These are phyloP conservation scores for Saccharomycopsis malanga DNA, from an alignment of 805 yeast genomes.

Conservation along the genomic window DNA sequence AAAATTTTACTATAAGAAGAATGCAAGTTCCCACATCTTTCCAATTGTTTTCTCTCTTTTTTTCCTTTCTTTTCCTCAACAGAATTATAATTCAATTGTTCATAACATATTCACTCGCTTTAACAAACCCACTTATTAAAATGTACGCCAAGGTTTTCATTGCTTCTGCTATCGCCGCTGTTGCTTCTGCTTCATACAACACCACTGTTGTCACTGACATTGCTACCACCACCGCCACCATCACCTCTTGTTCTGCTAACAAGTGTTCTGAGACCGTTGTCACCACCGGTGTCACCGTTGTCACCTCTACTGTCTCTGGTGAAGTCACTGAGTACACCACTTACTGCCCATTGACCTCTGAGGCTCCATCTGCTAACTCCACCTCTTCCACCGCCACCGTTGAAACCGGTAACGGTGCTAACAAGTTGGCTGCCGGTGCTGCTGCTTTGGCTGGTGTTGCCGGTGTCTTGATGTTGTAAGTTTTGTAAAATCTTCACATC, in stretches of 20 bases:
- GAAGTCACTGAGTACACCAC: conserved; percentile 33
- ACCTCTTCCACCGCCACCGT: conserved; percentile 10
- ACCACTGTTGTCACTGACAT: conserved; percentile 22
- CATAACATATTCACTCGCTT: conserved; percentile 8
- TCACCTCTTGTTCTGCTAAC: conserved; percentile 27
- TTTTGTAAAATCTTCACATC: background rate
- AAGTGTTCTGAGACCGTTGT: conserved; percentile 27
- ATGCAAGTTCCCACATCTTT: background rate
- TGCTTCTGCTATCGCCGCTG: conserved; percentile 23
- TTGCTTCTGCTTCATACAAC: conserved; percentile 24
- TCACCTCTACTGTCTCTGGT: conserved; percentile 8
- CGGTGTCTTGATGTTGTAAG: conserved; percentile 27
- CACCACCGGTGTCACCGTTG: conserved; percentile 16
- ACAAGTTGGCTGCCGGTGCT: conserved; percentile 20
- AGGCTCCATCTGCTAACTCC: conserved; percentile 16
- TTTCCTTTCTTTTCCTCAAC: background rate
- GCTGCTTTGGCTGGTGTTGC: conserved; percentile 29
- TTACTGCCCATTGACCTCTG: conserved; percentile 28
- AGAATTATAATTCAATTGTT: background rate
- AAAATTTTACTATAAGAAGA: background rate
- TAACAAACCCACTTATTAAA: conserved; percentile 3
- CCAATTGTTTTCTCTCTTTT: background rate
- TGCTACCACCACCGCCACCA: conserved; percentile 27
- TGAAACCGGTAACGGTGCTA: conserved; percentile 22
- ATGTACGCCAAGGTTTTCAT: conserved; percentile 18